Evolutionary conservation across 164 flowering plant species (phyloP).

Genomic region (grape (Vitis vinifera)): ASM3070453v1 NC_081806.1:4374001-4374500

Average conservation of each 20-base stretch:
- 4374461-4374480: neutral
- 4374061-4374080: no score
- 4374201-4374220: neutral
- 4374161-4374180: no score
- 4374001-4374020: no score
- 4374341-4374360: neutral
- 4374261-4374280: neutral
- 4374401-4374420: neutral
- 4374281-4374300: neutral
- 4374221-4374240: neutral
- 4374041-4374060: no score
- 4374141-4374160: no score
- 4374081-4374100: no score
- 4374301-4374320: neutral
- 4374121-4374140: no score
- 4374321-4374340: neutral
- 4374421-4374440: neutral
- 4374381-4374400: neutral
- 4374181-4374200: neutral
- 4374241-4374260: neutral
- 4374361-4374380: neutral
- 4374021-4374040: no score
- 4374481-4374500: neutral
- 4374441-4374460: neutral
- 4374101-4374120: no score